Evolutionary conservation across 352 stramenopile species (phyloP).

Genomic region (Albugo laibachii): DNA sequence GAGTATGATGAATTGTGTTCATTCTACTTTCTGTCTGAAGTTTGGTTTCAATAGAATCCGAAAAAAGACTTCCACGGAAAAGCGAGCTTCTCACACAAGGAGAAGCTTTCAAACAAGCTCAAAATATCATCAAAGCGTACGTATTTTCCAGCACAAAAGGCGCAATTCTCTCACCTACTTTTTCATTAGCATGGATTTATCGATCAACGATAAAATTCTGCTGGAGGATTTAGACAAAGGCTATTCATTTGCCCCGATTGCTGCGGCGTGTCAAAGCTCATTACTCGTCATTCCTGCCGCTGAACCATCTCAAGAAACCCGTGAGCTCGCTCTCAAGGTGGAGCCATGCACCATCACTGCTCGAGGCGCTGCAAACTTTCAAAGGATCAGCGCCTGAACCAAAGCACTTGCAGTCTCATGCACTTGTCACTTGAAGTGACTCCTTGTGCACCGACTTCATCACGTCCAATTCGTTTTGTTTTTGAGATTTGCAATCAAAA

Average conservation of each 20-base stretch:
- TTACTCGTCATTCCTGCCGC: slow-evolving; percentile 59
- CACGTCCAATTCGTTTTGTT: too few species aligned
- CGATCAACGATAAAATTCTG: slow-evolving; percentile 61
- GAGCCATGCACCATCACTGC: slow-evolving; percentile 64
- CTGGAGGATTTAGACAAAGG: slow-evolving; percentile 42
- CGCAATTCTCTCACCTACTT: neutral
- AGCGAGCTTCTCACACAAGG: slow-evolving; percentile 55
- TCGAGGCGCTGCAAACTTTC: slow-evolving; percentile 15
- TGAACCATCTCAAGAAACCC: slow-evolving; percentile 40
- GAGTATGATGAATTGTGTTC: slow-evolving; percentile 17
- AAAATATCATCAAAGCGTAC: slow-evolving; percentile 48
- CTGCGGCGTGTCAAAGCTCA: slow-evolving; percentile 47
- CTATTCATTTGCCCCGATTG: slow-evolving; percentile 50
- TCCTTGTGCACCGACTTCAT: too few species aligned
- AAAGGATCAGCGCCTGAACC: neutral
- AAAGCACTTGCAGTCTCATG: too few species aligned
- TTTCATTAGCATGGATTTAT: slow-evolving; percentile 25
- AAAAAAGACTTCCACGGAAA: slow-evolving; percentile 65
- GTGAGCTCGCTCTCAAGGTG: slow-evolving; percentile 53
- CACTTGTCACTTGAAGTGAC: too few species aligned
- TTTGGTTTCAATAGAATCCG: slow-evolving; percentile 22
- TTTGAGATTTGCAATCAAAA: too few species aligned
- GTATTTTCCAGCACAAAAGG: neutral
- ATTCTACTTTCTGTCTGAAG: slow-evolving; percentile 2
- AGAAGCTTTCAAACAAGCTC: slow-evolving; percentile 54